Evolutionary conservation across 805 yeast genomes (phyloP).

Genomic region (Pichia nanzhaoensis): DNA sequence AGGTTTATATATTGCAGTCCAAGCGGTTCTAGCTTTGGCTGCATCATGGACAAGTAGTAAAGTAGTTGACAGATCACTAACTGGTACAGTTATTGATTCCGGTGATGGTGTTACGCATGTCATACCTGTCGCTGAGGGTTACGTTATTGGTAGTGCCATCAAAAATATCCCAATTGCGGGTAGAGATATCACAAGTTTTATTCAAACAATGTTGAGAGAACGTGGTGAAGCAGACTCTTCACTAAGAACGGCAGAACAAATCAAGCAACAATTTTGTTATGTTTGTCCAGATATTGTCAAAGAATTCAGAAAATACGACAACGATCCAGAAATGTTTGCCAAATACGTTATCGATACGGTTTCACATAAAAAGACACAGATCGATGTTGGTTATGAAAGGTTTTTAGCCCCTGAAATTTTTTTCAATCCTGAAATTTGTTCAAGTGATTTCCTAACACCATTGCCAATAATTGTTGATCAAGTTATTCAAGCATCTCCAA

Average conservation of each 20-base stretch:
- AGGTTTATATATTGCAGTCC: constrained; percentile 96
- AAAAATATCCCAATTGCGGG: constrained; percentile 98
- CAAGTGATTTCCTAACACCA: constrained; percentile 92
- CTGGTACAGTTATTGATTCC: constrained; percentile 97
- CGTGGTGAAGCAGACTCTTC: constrained; percentile 95
- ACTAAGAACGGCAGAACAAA: constrained; percentile 90
- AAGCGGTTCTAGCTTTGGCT: constrained; percentile 96
- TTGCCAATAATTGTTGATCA: constrained; percentile 93
- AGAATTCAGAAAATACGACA: constrained; percentile 91
- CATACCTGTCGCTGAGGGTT: constrained; percentile 98
- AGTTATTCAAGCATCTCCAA: constrained; percentile 92
- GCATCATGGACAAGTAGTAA: constrained; percentile 98
- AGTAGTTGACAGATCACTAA: constrained; percentile 88
- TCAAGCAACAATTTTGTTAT: constrained; percentile 94
- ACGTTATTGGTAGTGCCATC: constrained; percentile 95
- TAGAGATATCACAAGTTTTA: constrained; percentile 90
- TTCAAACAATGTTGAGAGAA: constrained; percentile 89
- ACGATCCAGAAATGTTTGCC: constrained; percentile 89
- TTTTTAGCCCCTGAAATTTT: constrained; percentile 98
- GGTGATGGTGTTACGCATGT: constrained; percentile 99
- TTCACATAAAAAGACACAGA: constrained; percentile 53
- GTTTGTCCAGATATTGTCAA: constrained; percentile 97
- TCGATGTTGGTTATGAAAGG: constrained; percentile 96
- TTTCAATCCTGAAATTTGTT: constrained; percentile 95
- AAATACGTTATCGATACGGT: constrained; percentile 84